phyloP scores from a whole-genome alignment of 495 filamentous ascomycete species.

The Ramalina intermedia region DNA sequence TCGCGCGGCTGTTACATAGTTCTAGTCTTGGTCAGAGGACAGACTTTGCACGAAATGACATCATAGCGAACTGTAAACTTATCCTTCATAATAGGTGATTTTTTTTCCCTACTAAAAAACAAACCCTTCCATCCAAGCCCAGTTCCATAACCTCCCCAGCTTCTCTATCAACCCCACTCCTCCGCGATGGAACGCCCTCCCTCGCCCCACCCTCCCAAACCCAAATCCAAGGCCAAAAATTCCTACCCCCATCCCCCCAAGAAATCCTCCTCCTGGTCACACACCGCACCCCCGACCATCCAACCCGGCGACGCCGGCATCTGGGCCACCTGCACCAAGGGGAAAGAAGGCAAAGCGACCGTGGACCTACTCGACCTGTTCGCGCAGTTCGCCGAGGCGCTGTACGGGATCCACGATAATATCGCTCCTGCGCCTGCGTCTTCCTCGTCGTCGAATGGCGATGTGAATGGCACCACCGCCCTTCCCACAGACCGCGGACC shows the following conservation, averaged over 20 bases:
- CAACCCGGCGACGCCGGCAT: constrained; percentile 72
- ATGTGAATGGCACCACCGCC: too few relatives aligned
- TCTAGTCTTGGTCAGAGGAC: too few relatives aligned
- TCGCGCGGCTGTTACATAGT: not conserved
- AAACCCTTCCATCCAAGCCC: too few relatives aligned
- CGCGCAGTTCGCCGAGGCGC: constrained; percentile 32
- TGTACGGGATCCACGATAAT: constrained; percentile 27
- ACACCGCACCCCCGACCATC: constrained; percentile 22
- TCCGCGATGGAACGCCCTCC: not conserved
- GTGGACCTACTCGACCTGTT: constrained; percentile 61
- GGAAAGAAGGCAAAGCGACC: constrained; percentile 63
- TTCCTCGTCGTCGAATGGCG: not conserved
- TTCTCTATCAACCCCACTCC: too few relatives aligned
- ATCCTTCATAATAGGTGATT: too few relatives aligned
- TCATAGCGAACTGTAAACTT: too few relatives aligned
- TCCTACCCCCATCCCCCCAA: constrained; percentile 8
- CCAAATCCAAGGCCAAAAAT: constrained; percentile 4
- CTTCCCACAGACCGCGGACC: too few relatives aligned
- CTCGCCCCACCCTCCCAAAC: not conserved
- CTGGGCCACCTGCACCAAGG: constrained; percentile 76
- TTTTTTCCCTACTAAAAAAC: too few relatives aligned
- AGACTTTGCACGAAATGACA: too few relatives aligned
- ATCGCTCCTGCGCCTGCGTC: not conserved
- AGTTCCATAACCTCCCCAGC: too few relatives aligned
- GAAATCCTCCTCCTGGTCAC: constrained; percentile 2